Evolutionary conservation across 768 basidiomycete species (phyloP).

Genomic region (Suillus sp.): DNA sequence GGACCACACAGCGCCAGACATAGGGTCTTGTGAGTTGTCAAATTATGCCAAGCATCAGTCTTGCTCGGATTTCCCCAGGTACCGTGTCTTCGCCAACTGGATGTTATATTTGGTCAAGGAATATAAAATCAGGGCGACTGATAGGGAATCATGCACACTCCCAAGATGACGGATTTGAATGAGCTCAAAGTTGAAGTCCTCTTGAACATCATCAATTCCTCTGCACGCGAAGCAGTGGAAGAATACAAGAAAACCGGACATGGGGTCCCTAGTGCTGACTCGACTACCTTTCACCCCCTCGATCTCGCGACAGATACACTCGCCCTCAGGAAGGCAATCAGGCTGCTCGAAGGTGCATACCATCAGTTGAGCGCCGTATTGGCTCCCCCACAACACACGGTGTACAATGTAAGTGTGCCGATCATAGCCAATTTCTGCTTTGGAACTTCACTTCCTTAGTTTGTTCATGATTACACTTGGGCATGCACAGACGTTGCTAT

Average conservation of each 20-base stretch:
- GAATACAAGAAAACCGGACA: constrained; percentile 28
- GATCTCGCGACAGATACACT: not conserved
- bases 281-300: not conserved
- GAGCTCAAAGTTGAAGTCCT: constrained; percentile 33
- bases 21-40: too few relatives aligned
- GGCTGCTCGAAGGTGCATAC: not conserved
- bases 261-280: too few relatives aligned
- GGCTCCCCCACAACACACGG: not conserved
- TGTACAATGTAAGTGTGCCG: constrained; percentile 23
- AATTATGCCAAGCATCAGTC: too few relatives aligned
- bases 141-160: not conserved
- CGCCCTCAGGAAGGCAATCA: not conserved
- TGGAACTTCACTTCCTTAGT: constrained; percentile 5
- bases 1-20: not conserved
- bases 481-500: constrained; percentile 28
- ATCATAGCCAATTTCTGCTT: not conserved
- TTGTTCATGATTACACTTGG: constrained; percentile 28
- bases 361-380: not conserved
- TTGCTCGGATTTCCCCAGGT: too few relatives aligned
- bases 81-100: too few relatives aligned
- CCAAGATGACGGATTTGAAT: not conserved
- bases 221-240: constrained; percentile 30
- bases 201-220: constrained; percentile 32
- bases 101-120: not conserved
- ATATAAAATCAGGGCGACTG: not conserved